Base-by-base conservation (phyloP, 371 early-diverging fungal species). In the Rhizopus delemar region DNA sequence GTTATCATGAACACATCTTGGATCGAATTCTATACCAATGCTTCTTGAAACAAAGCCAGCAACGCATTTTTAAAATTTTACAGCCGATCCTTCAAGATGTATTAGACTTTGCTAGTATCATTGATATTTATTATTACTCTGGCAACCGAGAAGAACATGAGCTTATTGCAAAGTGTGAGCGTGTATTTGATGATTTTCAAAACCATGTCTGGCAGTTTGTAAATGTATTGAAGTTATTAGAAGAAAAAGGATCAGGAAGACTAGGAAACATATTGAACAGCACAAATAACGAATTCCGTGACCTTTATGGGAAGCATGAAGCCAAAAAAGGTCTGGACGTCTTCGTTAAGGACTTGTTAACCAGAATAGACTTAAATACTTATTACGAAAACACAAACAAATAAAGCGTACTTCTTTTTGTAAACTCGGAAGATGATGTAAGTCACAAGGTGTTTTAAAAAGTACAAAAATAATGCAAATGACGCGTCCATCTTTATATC, bases 21-120 rank as follows among this genome's bases (percentile, higher is more conserved):
- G 81, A 84, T 56, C 74, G 71, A n/a, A 77, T 84, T 58, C 49
- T 84, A 34, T 66, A 69, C 31, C 80, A 73, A 45, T 78, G 83
- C 13, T 72, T 84, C 15, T 57, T 81, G 46, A 81, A 81, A 56
- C 67, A 65, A 41, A 77, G 70, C 51, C 83, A 82, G 46, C 67
- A 64, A 6, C 71, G 68, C 3, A 65, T 84, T 12, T 46, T 76
- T 15, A 52, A 65, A 5, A 54, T 73, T 6, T 49, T 84, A 8
- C 51, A 65, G 51, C 62, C 68, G 13, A 59, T 82, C 8, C 51
- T 84, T 28, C 56, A 66, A n/a, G 70, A 71, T 39, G 64, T 81
- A 3, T 55, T 83, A 8, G 41, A 51, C 11, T 70, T 81, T 41
- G 60, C 63, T 6, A 41, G 35, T 6, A 28, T 59, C 5, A 7